A percentile compares a stretch with the other conserved stretches of the same genome.
phyloP scores from a whole-genome alignment of 805 yeast species.

The Alloascoidea hylecoeti region DNA sequence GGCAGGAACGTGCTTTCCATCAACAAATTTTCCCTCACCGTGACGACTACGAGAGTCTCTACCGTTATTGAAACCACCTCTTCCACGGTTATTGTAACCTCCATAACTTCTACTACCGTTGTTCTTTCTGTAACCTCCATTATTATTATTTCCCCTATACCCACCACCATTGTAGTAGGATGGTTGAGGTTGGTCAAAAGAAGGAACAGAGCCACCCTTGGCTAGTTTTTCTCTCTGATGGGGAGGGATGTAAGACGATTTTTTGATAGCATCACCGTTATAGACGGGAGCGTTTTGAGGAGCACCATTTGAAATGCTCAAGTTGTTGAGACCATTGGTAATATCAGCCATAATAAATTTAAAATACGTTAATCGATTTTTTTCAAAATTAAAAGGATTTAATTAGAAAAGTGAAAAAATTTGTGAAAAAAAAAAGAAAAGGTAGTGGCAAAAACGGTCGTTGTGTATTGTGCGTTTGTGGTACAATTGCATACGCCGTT shows the following conservation, averaged over 20 bases:
- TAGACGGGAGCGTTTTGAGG: neutral
- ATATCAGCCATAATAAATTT: constrained; percentile 6
- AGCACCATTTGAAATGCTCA: constrained; percentile 2
- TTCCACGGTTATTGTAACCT: constrained; percentile 15
- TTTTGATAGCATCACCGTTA: neutral
- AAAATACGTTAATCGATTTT: too few species aligned
- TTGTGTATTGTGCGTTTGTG: too few species aligned
- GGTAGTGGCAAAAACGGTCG: too few species aligned
- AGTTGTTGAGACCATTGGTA: constrained; percentile 6
- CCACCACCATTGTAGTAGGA: constrained; percentile 11
- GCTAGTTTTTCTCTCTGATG: constrained; percentile 22
- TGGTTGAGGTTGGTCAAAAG: too few species aligned
- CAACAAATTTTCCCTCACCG: constrained; percentile 71
- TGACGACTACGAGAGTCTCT: constrained; percentile 20
- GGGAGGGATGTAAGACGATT: constrained; percentile 36
- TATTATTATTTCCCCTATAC: constrained; percentile 16
- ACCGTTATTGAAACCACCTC: constrained; percentile 19
- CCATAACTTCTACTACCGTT: constrained; percentile 17
- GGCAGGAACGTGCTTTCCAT: constrained; percentile 84
- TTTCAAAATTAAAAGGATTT: too few species aligned
- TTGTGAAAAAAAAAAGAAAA: too few species aligned
- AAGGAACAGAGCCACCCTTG: too few species aligned
- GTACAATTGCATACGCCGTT: too few species aligned
- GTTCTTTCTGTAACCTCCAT: constrained; percentile 15
- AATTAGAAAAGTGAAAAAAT: too few species aligned